Conservation (phyloP, 2,329 filamentous ascomycete genomes). For the Aspergillus nomiae region DNA sequence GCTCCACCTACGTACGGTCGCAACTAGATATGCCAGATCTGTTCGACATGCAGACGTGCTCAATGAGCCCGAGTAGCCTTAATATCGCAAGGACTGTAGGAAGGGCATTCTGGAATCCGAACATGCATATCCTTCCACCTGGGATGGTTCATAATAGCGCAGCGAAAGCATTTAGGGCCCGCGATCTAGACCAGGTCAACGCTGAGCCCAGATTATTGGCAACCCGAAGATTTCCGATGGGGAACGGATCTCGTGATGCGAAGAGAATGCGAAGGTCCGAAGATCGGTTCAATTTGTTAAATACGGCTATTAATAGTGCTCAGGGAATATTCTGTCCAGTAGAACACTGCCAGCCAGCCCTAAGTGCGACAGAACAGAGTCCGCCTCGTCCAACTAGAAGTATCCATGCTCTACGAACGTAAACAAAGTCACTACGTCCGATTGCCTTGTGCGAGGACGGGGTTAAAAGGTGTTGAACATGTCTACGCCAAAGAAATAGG, state of each 20-base stretch:
- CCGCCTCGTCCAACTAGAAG: no score
- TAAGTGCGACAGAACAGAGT: background rate
- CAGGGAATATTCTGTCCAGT: background rate
- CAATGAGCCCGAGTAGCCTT: background rate
- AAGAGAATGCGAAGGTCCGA: background rate
- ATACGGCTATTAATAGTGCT: background rate
- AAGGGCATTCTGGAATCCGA: background rate
- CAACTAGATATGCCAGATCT: background rate
- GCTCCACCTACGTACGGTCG: background rate
- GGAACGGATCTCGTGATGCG: background rate
- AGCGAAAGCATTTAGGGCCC: no score
- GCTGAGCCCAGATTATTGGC: background rate
- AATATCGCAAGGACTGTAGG: background rate
- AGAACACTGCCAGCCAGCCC: background rate
- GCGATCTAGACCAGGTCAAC: background rate
- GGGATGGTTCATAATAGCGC: no score
- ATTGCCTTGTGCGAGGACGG: no score
- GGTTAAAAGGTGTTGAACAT: no score
- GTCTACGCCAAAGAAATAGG: no score
- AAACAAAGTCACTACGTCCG: no score
- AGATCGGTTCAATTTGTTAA: background rate
- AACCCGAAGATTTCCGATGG: background rate
- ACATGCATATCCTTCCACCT: no score
- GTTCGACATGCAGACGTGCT: background rate
- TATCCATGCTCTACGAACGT: no score